Evolutionary conservation across 2,329 filamentous ascomycete genomes (phyloP), one percentile per base, ranked within the genome.

Genomic region (Hymenoscyphus albidus): DNA sequence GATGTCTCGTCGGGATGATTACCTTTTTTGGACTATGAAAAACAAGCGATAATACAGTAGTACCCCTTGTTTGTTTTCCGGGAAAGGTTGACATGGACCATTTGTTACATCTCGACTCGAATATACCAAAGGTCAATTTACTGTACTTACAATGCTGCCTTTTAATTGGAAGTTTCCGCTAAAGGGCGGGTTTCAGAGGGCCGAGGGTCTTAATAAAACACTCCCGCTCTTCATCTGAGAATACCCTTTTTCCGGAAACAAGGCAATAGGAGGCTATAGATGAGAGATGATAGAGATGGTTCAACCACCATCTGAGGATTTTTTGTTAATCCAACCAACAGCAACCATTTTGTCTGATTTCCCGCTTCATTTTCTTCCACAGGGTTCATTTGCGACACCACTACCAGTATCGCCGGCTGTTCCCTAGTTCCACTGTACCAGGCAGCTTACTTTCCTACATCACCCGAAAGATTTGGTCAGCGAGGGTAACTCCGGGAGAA

Each of bases 391-490:
- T 12, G 48, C 48, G 48, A 54, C 42, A 44, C 18, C 44, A 22
- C 44, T 10, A 12, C 44, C 44, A 22, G n/a, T 10, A 12, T n/a
- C 44, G 48, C 18, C 48, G 48, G 48, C 18, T 22, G 18, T 27
- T 54, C 31, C 48, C 48, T 54, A 54, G 48, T 54, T 54, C 48
- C 48, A 54, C 48, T 1, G 18, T 22, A 22, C 44, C 44, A 48
- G 14, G 42, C n/a, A 16, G 48, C 48, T 22, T 22, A 12, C 27
- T 38, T 56, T 57, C 60, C 60, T 56, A 62, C 22, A 56, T 40
- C 60, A 56, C 60, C 60, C 60, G 60, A 62, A 16, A n/a, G 39
- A 14, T 56, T 27, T 32, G 48, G 18, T 6, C 38, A 40, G 44
- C 44, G 44, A 51, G 44, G 44, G 44, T 54, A 13, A 54, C 48